A percentile compares a stretch with the other conserved stretches of the same genome.
These are phyloP conservation scores for Eucalyptus microcorys DNA, from an alignment of 345 rosid genomes.

Conservation along the genomic window DNA sequence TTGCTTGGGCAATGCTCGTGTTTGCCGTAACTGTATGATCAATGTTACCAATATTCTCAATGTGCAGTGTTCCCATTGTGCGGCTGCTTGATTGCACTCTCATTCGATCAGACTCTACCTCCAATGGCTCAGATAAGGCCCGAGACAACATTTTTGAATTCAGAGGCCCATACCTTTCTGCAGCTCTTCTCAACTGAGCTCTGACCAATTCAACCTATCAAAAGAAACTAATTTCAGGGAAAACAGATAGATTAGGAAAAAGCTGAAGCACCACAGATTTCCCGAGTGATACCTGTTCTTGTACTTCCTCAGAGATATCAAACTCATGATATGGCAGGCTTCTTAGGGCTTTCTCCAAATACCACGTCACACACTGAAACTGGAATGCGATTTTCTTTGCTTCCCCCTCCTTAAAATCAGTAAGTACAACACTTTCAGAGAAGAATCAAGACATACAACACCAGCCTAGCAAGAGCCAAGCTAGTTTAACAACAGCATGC, in stretches of 20 bases:
- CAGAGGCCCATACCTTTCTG: conserved; percentile 54
- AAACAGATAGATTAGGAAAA: not conserved
- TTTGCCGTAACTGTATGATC: conserved; percentile 19
- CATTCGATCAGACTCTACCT: conserved; percentile 9
- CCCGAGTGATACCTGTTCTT: conserved; percentile 50
- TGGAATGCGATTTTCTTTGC: conserved; percentile 60
- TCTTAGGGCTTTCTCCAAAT: conserved; percentile 70
- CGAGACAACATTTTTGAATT: conserved; percentile 26
- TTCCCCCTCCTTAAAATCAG: conserved; percentile 59
- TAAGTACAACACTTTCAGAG: conserved; percentile 19
- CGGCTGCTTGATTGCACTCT: not conserved
- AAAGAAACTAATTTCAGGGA: not conserved
- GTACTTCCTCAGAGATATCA: conserved; percentile 78
- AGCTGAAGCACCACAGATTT: not conserved
- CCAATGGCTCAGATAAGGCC: conserved; percentile 35
- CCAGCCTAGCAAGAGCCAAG: not conserved
- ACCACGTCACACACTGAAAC: conserved; percentile 77
- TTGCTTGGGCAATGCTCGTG: conserved; percentile 9
- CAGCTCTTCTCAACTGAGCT: conserved; percentile 69
- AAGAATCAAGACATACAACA: conserved; percentile 7
- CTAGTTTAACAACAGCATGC: not conserved
- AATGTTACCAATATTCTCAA: conserved; percentile 5
- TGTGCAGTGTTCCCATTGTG: conserved; percentile 3
- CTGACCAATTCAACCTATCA: conserved; percentile 64
- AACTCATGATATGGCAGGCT: conserved; percentile 52